Evolutionary conservation across 2,329 filamentous ascomycete genomes (phyloP).

Genomic region (Alternaria brassicicola): DNA sequence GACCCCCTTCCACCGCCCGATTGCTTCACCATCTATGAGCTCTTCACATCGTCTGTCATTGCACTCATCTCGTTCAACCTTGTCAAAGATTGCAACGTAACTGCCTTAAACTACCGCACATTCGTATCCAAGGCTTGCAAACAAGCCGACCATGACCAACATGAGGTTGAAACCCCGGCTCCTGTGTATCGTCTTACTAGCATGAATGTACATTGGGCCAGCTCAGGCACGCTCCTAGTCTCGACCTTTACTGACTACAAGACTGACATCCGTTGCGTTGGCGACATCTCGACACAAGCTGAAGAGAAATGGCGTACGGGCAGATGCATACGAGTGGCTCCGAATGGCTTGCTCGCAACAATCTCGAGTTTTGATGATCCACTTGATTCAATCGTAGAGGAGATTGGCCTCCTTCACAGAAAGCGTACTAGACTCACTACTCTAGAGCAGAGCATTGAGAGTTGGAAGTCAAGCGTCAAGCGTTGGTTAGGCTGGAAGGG

Average conservation of each 20-base stretch:
- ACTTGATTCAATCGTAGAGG: slow-evolving; percentile 25
- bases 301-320: slow-evolving; percentile 30
- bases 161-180: slow-evolving; percentile 7
- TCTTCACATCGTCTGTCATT: slow-evolving; percentile 47
- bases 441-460: slow-evolving; percentile 39
- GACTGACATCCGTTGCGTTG: slow-evolving; percentile 33
- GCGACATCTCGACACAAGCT: slow-evolving; percentile 13
- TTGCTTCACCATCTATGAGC: slow-evolving; percentile 44
- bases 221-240: slow-evolving; percentile 43
- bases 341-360: slow-evolving; percentile 41
- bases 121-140: slow-evolving; percentile 37
- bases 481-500: slow-evolving; percentile 47
- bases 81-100: slow-evolving; percentile 39
- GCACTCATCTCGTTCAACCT: slow-evolving; percentile 44
- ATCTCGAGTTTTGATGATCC: slow-evolving; percentile 42
- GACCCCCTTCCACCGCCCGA: slow-evolving; percentile 37
- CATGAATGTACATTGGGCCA: slow-evolving; percentile 43
- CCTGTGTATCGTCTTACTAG: slow-evolving; percentile 35
- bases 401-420: slow-evolving; percentile 26
- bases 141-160: slow-evolving; percentile 10
- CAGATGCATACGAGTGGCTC: slow-evolving; percentile 43
- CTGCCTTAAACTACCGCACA: slow-evolving; percentile 48
- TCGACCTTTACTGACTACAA: slow-evolving; percentile 36
- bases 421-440: slow-evolving; percentile 35
- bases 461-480: slow-evolving; percentile 42